Percentiles rank a stretch among this genome's conserved stretches.
Evolutionary conservation across 139 green algal genomes (phyloP).

Genomic region (Pleodorina starrii): DNA sequence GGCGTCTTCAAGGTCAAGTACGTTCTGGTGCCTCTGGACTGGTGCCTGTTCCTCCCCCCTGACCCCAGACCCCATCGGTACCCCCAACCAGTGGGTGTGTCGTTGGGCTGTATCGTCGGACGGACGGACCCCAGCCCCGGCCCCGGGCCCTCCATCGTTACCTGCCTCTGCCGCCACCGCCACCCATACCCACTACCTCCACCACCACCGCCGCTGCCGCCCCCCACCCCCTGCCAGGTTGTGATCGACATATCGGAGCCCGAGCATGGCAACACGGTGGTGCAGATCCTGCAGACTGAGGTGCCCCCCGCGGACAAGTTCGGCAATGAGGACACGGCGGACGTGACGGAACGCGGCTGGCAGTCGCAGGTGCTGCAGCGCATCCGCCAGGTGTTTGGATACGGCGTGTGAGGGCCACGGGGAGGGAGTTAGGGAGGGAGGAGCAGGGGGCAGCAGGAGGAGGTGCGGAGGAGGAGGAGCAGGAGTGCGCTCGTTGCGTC

Average conservation of each 20-base stretch:
- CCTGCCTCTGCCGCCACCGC: background rate
- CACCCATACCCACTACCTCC: background rate
- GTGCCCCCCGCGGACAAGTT: constrained; percentile 86
- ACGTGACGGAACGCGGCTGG: constrained; percentile 82
- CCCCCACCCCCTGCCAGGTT: constrained; percentile 60
- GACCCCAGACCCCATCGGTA: too few species aligned
- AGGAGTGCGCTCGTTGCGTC: too few species aligned
- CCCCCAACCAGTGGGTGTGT: too few species aligned
- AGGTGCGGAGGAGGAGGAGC: too few species aligned
- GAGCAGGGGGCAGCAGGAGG: too few species aligned
- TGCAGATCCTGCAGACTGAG: constrained; percentile 80
- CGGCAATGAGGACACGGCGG: constrained; percentile 81
- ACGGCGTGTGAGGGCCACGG: constrained; percentile 60
- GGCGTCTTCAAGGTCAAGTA: too few species aligned
- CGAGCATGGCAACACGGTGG: constrained; percentile 72
- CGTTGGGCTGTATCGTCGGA: too few species aligned
- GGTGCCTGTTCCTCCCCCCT: too few species aligned
- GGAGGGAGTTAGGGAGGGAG: too few species aligned
- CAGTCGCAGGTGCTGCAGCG: constrained; percentile 81
- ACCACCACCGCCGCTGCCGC: background rate
- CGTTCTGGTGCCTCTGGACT: too few species aligned
- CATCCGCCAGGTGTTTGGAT: constrained; percentile 89
- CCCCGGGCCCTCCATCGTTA: background rate
- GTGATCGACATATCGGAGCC: constrained; percentile 75
- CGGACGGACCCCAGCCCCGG: background rate